These are phyloP conservation scores for Xeromyces bisporus DNA, from an alignment of 495 filamentous ascomycete species.

Conservation along the genomic window DNA sequence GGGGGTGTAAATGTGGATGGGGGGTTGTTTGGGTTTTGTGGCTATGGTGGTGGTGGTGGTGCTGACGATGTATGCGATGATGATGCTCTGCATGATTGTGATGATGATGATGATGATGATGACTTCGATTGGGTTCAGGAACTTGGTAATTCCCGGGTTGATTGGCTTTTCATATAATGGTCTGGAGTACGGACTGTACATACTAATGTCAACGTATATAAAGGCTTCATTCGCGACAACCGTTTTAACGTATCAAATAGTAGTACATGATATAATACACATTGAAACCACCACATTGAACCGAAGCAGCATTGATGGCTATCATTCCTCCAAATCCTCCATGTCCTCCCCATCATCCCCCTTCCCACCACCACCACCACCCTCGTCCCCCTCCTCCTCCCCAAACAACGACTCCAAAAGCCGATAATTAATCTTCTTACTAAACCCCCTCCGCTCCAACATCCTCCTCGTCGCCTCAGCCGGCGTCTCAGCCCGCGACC, in stretches of 20 bases:
- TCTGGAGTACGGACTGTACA: too few relatives aligned
- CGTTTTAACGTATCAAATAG: too few relatives aligned
- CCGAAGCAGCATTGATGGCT: too few relatives aligned
- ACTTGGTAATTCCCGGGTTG: constrained; percentile 25
- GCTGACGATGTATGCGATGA: background rate
- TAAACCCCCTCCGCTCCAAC: constrained; percentile 52
- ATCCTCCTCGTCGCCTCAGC: constrained; percentile 60
- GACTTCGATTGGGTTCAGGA: constrained; percentile 32
- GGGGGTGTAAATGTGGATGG: too few relatives aligned
- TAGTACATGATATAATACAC: too few relatives aligned
- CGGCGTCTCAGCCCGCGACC: constrained; percentile 31
- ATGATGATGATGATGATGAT: constrained; percentile 13
- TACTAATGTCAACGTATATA: too few relatives aligned
- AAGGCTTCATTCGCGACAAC: too few relatives aligned
- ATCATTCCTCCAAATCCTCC: too few relatives aligned
- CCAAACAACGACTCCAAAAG: constrained; percentile 36
- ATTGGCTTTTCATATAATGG: constrained; percentile 32
- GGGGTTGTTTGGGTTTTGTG: background rate
- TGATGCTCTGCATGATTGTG: constrained; percentile 5
- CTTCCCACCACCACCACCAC: too few relatives aligned
- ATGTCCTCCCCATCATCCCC: too few relatives aligned
- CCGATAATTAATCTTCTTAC: constrained; percentile 73
- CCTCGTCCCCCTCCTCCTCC: constrained; percentile 19
- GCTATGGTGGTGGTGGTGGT: background rate
- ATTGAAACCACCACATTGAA: too few relatives aligned